Conservation (phyloP, 2,329 filamentous ascomycete species). For the Dactylonectria estremocensis region DNA sequence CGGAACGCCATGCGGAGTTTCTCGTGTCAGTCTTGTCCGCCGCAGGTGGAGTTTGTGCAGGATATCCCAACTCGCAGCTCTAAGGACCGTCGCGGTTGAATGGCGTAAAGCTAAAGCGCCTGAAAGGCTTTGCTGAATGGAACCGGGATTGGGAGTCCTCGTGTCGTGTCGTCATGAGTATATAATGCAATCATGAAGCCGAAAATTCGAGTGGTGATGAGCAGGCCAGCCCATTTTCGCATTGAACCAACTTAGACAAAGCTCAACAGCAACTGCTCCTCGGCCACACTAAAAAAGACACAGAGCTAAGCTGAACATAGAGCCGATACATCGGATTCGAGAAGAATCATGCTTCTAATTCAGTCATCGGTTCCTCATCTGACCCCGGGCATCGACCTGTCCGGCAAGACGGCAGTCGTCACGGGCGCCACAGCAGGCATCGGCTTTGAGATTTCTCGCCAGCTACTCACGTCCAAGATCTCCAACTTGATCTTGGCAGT, state of each 20-base stretch:
- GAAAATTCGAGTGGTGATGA: neutral
- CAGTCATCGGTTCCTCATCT: constrained; percentile 35
- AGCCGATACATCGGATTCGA: neutral
- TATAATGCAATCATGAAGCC: neutral
- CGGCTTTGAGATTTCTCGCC: constrained; percentile 57
- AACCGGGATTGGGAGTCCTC: neutral
- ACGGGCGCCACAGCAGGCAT: constrained; percentile 62
- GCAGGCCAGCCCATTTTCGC: neutral
- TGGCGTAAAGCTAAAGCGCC: neutral
- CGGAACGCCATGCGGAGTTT: neutral
- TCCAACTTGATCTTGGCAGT: constrained; percentile 59
- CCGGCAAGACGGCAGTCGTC: constrained; percentile 54
- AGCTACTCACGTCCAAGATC: constrained; percentile 54
- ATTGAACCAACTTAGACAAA: neutral
- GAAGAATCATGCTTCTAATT: constrained; percentile 19
- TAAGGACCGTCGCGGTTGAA: too few species aligned
- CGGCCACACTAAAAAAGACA: neutral
- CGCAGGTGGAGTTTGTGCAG: neutral
- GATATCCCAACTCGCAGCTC: neutral
- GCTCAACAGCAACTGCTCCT: neutral
- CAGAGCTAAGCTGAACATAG: neutral
- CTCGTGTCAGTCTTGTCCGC: neutral
- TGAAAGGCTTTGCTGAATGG: neutral
- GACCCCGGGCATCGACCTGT: constrained; percentile 38
- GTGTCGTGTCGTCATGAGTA: neutral